Conservation (phyloP, 129 eudicot genomes). For the Apium graveolens region DNA sequence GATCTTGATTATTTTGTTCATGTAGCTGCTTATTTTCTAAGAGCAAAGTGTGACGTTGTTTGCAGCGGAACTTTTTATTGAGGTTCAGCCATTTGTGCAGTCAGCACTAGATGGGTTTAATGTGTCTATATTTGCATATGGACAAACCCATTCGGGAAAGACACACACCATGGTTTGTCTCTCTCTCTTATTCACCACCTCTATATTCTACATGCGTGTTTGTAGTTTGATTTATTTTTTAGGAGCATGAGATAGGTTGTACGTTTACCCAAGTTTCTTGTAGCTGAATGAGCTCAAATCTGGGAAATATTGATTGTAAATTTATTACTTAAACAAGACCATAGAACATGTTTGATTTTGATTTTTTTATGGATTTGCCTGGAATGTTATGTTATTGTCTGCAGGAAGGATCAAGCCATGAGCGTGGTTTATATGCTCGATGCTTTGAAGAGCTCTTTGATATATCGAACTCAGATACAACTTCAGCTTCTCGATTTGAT, state of each 20-base stretch:
- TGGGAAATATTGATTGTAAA: neutral
- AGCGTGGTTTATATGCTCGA: constrained; percentile 91
- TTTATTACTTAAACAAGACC: neutral
- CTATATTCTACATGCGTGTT: neutral
- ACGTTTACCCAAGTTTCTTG: neutral
- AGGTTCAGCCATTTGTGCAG: constrained; percentile 98
- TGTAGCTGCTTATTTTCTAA: constrained; percentile 11
- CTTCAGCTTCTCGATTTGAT: constrained; percentile 72
- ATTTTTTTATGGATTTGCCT: constrained; percentile 8
- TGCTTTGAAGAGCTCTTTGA: constrained; percentile 98
- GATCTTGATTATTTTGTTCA: neutral
- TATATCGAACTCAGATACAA: constrained; percentile 88
- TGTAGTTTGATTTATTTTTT: neutral
- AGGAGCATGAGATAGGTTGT: neutral
- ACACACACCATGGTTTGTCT: constrained; percentile 82
- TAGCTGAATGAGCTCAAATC: neutral
- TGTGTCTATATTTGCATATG: constrained; percentile 88
- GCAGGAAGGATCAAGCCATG: constrained; percentile 99
- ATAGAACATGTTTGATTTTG: constrained; percentile 1
- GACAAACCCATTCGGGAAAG: constrained; percentile 86
- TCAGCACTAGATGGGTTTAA: constrained; percentile 98
- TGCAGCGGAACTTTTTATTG: constrained; percentile 92
- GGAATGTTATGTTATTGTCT: constrained; percentile 8
- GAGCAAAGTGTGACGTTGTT: constrained; percentile 13
- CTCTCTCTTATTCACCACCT: constrained; percentile 20